Conservation (phyloP, 305 asterid genomes). For the Stenogyne calaminthoides region DNA sequence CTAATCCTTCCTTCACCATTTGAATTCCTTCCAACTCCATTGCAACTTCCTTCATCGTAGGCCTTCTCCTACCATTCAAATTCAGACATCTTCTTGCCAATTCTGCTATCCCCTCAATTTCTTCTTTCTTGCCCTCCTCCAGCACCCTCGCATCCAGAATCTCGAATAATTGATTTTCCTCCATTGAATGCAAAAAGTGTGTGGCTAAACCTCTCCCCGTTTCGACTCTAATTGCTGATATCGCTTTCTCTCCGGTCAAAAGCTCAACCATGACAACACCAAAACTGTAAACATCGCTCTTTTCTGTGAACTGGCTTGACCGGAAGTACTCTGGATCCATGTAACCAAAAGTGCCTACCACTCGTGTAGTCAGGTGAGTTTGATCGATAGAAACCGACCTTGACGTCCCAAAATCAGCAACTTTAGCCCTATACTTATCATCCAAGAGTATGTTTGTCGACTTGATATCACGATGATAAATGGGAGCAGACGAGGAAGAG, state of each 20-base stretch:
- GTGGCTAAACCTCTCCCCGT: no score
- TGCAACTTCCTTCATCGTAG: conserved; percentile 40
- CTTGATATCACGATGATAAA: no score
- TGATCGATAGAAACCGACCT: conserved; percentile 29
- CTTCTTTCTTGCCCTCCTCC: conserved; percentile 30
- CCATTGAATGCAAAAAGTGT: conserved; percentile 12
- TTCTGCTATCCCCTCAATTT: conserved; percentile 21
- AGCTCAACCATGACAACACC: conserved; percentile 39
- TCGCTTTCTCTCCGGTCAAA: conserved; percentile 36
- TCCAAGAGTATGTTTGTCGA: no score
- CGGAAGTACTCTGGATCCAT: conserved; percentile 39
- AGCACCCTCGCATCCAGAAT: conserved; percentile 34
- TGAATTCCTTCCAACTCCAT: conserved; percentile 29
- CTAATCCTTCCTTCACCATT: not conserved
- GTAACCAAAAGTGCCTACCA: conserved; percentile 40
- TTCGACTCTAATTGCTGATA: conserved; percentile 5
- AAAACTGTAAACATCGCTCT: conserved; percentile 34
- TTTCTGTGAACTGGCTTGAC: conserved; percentile 25
- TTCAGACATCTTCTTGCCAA: conserved; percentile 36
- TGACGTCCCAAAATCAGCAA: conserved; percentile 41
- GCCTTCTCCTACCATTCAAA: conserved; percentile 37
- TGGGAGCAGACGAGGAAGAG: no score
- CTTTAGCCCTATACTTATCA: conserved; percentile 23
- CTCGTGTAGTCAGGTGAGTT: conserved; percentile 40
- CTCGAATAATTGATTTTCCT: conserved; percentile 24